Percentiles rank a stretch among this genome's conserved stretches.
phyloP scores from a whole-genome alignment of 495 filamentous ascomycete species.

The Baudoinia panamericana region DNA sequence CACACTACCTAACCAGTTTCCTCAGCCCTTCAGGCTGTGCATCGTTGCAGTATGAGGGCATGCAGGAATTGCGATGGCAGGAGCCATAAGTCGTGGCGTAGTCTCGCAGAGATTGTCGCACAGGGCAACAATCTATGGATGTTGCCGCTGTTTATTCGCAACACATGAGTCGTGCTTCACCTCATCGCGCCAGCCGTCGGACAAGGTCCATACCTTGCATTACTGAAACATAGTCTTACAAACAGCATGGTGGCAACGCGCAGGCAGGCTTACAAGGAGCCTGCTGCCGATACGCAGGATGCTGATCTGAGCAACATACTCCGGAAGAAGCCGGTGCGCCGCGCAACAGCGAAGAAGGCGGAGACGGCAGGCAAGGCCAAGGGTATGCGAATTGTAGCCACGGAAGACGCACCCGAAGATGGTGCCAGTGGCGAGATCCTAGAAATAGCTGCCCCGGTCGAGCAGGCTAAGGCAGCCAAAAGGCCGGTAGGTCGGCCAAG shows the following conservation, averaged over 20 bases:
- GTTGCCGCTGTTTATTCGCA: too few species aligned
- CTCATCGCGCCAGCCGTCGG: too few species aligned
- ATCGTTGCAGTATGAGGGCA: too few species aligned
- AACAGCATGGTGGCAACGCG: conserved; percentile 18
- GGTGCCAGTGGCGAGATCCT: background rate
- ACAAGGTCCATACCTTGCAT: too few species aligned
- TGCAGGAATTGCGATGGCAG: too few species aligned
- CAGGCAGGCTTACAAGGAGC: conserved; percentile 13
- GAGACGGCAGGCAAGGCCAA: conserved; percentile 6
- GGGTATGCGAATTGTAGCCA: conserved; percentile 2
- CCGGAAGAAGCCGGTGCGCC: conserved; percentile 17
- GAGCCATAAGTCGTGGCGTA: too few species aligned
- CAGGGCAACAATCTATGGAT: too few species aligned
- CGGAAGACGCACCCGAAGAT: background rate
- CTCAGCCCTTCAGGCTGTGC: too few species aligned
- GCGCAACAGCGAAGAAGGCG: conserved; percentile 9
- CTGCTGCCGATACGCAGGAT: background rate
- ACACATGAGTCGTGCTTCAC: too few species aligned
- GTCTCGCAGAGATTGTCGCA: too few species aligned
- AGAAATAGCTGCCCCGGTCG: background rate
- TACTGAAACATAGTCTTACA: too few species aligned
- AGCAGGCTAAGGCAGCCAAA: conserved; percentile 1
- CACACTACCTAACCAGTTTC: too few species aligned
- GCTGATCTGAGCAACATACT: conserved; percentile 1
- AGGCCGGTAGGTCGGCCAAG: background rate